Evolutionary conservation across 2,329 filamentous ascomycete species (phyloP).

Genomic region (Pseudogymnoascus sp.): DNA sequence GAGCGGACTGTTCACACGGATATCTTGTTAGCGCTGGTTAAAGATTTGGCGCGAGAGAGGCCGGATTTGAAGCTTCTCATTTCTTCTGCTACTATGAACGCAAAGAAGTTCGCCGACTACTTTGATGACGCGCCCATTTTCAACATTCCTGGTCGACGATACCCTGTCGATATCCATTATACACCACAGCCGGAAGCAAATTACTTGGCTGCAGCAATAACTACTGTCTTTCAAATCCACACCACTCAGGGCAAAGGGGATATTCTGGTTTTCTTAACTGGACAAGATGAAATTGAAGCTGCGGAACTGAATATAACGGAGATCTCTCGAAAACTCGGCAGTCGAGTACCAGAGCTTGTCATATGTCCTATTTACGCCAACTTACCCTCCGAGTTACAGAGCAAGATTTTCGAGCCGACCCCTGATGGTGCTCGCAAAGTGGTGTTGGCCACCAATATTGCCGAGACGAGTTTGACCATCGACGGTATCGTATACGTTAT

Average conservation of each 20-base stretch:
- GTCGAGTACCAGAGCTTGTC: slow-evolving; percentile 75
- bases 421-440: slow-evolving; percentile 81
- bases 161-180: slow-evolving; percentile 87
- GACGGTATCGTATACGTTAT: slow-evolving; percentile 96
- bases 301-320: slow-evolving; percentile 78
- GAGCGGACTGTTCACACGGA: slow-evolving; percentile 88
- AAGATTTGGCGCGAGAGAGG: slow-evolving; percentile 75
- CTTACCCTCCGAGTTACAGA: slow-evolving; percentile 79
- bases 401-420: slow-evolving; percentile 90
- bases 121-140: slow-evolving; percentile 92
- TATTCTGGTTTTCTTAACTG: slow-evolving; percentile 89
- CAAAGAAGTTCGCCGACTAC: slow-evolving; percentile 82
- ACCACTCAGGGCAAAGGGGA: slow-evolving; percentile 77
- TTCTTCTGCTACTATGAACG: slow-evolving; percentile 90
- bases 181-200: slow-evolving; percentile 87
- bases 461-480: slow-evolving; percentile 90
- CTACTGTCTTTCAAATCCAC: slow-evolving; percentile 92
- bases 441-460: slow-evolving; percentile 92
- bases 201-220: slow-evolving; percentile 83
- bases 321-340: slow-evolving; percentile 78
- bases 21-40: slow-evolving; percentile 78
- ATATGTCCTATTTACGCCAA: slow-evolving; percentile 94
- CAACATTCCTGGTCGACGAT: slow-evolving; percentile 83
- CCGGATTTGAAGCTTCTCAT: slow-evolving; percentile 87
- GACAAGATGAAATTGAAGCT: slow-evolving; percentile 91